Percentiles rank a stretch among this genome's conserved stretches.
phyloP scores from a whole-genome alignment of 2,329 filamentous ascomycete species.

The Verticillium nonalfalfae region DNA sequence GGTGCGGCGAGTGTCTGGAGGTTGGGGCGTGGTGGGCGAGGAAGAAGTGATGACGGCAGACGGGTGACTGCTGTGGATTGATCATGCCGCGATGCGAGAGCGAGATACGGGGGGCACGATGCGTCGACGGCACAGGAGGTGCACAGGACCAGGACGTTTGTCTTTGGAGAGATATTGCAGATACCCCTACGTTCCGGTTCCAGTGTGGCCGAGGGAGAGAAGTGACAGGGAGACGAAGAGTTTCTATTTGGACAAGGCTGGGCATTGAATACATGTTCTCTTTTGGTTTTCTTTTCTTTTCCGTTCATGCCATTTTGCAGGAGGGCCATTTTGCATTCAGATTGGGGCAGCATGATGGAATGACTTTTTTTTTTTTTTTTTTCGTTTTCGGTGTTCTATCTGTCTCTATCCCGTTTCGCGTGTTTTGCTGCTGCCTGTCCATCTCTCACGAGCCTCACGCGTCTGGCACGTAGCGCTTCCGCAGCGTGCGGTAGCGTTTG shows the following conservation, averaged over 20 bases:
- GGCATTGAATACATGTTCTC: too few relatives aligned
- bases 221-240: too few relatives aligned
- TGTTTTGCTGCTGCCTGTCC: not conserved
- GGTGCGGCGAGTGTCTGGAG: conserved; percentile 79
- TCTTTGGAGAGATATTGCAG: conserved; percentile 1
- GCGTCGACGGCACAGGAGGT: not conserved
- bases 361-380: not conserved
- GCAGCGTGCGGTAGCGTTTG: conserved; percentile 81
- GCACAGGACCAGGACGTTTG: not conserved
- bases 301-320: too few relatives aligned
- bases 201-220: not conserved
- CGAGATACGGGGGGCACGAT: too few relatives aligned
- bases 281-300: too few relatives aligned
- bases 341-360: too few relatives aligned
- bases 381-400: not conserved
- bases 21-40: conserved; percentile 85
- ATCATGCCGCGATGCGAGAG: not conserved
- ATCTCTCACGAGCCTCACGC: not conserved
- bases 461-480: conserved; percentile 61
- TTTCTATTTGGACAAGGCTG: too few relatives aligned
- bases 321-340: too few relatives aligned
- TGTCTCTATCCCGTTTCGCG: not conserved
- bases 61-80: too few relatives aligned
- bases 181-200: conserved; percentile 3
- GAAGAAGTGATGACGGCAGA: conserved; percentile 42